Conservation (phyloP, 2,329 filamentous ascomycete species). For the Cadophora sp. region DNA sequence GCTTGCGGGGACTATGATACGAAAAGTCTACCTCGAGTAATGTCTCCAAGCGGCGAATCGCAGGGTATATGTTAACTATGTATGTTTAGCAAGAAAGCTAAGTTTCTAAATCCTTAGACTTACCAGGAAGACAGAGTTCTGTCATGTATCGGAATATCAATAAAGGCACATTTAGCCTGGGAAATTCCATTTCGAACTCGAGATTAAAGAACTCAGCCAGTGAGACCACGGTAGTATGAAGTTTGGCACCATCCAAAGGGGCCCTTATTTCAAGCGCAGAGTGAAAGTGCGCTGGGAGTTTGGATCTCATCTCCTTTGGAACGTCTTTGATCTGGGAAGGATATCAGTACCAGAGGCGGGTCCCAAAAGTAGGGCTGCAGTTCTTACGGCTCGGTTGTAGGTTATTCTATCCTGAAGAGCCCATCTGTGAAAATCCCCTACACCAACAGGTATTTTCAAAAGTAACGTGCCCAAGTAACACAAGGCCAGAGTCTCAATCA, state of each 20-base stretch:
- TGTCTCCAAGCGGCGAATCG: slow-evolving; percentile 59
- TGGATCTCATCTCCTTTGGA: slow-evolving; percentile 68
- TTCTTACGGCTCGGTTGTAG: slow-evolving; percentile 70
- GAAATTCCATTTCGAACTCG: slow-evolving; percentile 75
- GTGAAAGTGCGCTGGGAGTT: slow-evolving; percentile 68
- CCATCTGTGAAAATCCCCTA: slow-evolving; percentile 77
- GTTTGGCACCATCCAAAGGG: slow-evolving; percentile 57
- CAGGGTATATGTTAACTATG: slow-evolving; percentile 68
- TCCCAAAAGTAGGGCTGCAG: slow-evolving; percentile 20
- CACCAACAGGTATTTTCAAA: slow-evolving; percentile 75
- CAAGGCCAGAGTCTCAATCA: slow-evolving; percentile 77
- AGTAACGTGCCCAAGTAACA: slow-evolving; percentile 82
- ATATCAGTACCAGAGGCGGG: slow-evolving; percentile 6
- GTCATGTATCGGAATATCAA: slow-evolving; percentile 74
- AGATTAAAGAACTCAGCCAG: slow-evolving; percentile 67
- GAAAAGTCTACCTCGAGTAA: slow-evolving; percentile 58
- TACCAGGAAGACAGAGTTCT: slow-evolving; percentile 77
- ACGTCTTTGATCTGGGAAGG: slow-evolving; percentile 58
- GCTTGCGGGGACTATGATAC: slow-evolving; percentile 58
- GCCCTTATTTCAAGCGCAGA: slow-evolving; percentile 60
- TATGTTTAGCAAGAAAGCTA: slow-evolving; percentile 35
- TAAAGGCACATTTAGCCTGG: slow-evolving; percentile 73
- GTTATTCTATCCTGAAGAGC: slow-evolving; percentile 70
- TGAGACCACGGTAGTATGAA: slow-evolving; percentile 70
- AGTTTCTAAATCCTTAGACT: slow-evolving; percentile 38